A percentile compares a stretch with the other conserved stretches of the same genome.
Conservation (phyloP, 75 land plant genomes). For the Pinus albicaulis region DNA sequence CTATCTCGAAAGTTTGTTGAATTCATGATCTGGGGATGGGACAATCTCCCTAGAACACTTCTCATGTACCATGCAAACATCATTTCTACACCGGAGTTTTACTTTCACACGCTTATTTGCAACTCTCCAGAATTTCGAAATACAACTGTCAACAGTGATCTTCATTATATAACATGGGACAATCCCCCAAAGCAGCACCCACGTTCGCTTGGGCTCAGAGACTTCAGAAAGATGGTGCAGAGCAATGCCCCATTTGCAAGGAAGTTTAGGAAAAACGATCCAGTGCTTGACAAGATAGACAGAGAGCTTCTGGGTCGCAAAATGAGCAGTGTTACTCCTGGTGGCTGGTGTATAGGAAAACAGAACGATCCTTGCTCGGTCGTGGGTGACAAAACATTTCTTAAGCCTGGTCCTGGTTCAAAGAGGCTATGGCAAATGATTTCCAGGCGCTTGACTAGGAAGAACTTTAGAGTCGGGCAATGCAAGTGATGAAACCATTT, state of each 20-base stretch:
- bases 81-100: conserved; percentile 60
- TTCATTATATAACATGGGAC: conserved; percentile 92
- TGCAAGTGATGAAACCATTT: too few relatives aligned
- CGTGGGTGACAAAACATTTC: conserved; percentile 12
- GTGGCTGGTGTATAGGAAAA: conserved; percentile 44
- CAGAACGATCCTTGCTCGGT: conserved; percentile 19
- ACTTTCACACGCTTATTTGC: conserved; percentile 51
- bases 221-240: conserved; percentile 51
- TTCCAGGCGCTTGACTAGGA: too few relatives aligned
- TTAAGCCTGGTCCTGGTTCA: conserved; percentile 24
- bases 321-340: conserved; percentile 31
- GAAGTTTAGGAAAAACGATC: conserved; percentile 32
- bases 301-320: conserved; percentile 37
- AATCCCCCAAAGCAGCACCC: conserved; percentile 97
- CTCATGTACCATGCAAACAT: conserved; percentile 79
- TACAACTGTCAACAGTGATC: conserved; percentile 86
- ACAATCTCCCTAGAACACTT: conserved; percentile 60
- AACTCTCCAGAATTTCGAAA: conserved; percentile 50
- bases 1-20: conserved; percentile 60
- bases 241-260: conserved; percentile 66
- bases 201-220: conserved; percentile 52
- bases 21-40: conserved; percentile 63
- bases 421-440: conserved; percentile 17
- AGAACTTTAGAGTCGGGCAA: too few relatives aligned
- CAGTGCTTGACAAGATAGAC: conserved; percentile 39